These are phyloP conservation scores for Pichia phayaonensis DNA, from an alignment of 805 yeast genomes.

Conservation along the genomic window DNA sequence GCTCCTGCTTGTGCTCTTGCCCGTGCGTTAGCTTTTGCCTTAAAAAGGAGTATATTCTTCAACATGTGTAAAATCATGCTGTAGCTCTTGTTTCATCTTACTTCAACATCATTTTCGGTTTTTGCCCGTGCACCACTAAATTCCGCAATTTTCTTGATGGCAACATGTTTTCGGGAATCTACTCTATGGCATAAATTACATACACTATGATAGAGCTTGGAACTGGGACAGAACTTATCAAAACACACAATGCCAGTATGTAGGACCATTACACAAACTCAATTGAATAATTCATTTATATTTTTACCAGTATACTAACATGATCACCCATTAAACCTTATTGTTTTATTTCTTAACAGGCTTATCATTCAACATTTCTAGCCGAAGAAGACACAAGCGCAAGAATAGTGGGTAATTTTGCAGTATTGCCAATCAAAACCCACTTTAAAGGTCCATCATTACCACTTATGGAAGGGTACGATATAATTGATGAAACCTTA, in stretches of 20 bases:
- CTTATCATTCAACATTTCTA: constrained; percentile 74
- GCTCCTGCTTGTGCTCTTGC: background rate
- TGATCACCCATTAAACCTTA: background rate
- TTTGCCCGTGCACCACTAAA: background rate
- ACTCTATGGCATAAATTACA: background rate
- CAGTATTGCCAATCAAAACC: constrained; percentile 78
- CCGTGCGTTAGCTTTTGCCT: background rate
- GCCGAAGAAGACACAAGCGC: constrained; percentile 50
- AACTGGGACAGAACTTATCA: background rate
- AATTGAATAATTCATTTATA: background rate
- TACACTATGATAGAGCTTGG: too few species aligned
- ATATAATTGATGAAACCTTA: constrained; percentile 82
- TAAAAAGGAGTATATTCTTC: background rate
- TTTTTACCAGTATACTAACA: background rate
- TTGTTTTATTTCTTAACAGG: constrained; percentile 28
- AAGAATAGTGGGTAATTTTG: constrained; percentile 70
- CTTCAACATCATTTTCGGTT: background rate
- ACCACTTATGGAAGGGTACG: constrained; percentile 70
- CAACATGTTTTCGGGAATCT: background rate
- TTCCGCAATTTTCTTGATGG: background rate
- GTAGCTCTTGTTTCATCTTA: background rate
- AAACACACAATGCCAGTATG: background rate
- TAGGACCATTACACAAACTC: background rate
- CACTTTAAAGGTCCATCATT: constrained; percentile 87
- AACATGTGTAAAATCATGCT: background rate